phyloP scores from a whole-genome alignment of 352 stramenopile species.

The Bremia lactucae region DNA sequence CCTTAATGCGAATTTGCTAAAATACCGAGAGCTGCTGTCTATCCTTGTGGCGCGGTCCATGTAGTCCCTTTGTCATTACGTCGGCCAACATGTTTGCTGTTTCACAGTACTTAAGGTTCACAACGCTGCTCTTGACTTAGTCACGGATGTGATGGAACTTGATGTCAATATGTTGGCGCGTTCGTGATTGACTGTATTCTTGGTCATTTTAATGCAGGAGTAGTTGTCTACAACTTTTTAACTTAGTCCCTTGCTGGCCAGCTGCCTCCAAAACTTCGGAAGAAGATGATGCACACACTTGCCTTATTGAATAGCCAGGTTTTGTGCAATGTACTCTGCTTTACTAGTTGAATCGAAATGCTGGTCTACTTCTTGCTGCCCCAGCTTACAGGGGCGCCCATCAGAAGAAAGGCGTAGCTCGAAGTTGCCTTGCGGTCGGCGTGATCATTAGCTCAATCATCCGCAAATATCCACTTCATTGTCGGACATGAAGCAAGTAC shows the following conservation, averaged over 20 bases:
- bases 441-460: not conserved
- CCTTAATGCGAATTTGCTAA: not conserved
- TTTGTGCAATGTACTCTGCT: slow-evolving; percentile 6
- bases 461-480: not conserved
- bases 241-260: not conserved
- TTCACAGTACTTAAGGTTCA: no score
- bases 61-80: no score
- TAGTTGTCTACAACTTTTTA: slow-evolving; percentile 5
- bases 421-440: slow-evolving; percentile 1
- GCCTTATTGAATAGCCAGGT: slow-evolving; percentile 1
- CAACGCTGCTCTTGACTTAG: no score
- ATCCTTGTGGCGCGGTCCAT: not conserved
- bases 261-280: slow-evolving; percentile 1
- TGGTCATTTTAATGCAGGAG: slow-evolving; percentile 5
- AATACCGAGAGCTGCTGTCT: not conserved
- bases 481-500: not conserved
- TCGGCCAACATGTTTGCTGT: no score
- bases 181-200: no score
- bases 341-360: slow-evolving; percentile 6
- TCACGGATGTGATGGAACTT: no score
- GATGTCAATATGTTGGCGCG: no score
- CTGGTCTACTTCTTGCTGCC: slow-evolving; percentile 1
- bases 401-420: not conserved
- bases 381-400: not conserved
- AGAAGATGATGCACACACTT: not conserved